phyloP scores from a whole-genome alignment of 352 stramenopile genomes.

The Phytophthora cajani region DNA sequence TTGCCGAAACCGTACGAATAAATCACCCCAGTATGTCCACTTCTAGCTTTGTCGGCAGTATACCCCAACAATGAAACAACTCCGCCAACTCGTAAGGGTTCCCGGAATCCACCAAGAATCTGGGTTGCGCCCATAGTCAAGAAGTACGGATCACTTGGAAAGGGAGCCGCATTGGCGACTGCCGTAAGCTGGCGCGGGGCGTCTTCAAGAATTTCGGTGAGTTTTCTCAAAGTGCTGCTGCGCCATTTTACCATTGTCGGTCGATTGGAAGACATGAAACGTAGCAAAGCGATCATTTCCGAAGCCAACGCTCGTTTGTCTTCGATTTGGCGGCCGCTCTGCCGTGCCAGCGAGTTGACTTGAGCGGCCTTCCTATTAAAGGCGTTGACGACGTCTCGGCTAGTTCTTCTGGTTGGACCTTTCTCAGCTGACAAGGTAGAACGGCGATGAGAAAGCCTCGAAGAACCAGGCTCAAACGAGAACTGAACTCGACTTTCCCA shows the following conservation, averaged over 20 bases:
- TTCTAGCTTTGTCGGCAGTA: conserved; percentile 20
- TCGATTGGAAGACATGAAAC: conserved; percentile 28
- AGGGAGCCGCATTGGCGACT: neutral
- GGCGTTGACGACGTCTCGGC: conserved; percentile 42
- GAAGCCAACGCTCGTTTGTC: conserved; percentile 42
- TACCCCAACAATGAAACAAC: conserved; percentile 36
- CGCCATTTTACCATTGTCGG: conserved; percentile 33
- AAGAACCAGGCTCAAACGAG: conserved; percentile 54
- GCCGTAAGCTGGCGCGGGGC: conserved; percentile 27
- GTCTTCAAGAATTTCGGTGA: conserved; percentile 36
- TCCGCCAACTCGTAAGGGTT: conserved; percentile 48
- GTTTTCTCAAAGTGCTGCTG: conserved; percentile 30
- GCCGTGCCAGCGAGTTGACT: conserved; percentile 15
- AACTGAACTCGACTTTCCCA: conserved; percentile 55
- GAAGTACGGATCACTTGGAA: conserved; percentile 34
- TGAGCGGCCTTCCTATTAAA: conserved; percentile 47
- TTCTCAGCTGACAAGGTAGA: conserved; percentile 37
- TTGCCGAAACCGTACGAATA: conserved; percentile 53
- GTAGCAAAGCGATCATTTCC: conserved; percentile 46
- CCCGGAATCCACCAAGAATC: conserved; percentile 57
- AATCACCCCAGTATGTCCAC: conserved; percentile 32
- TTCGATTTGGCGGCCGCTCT: conserved; percentile 19
- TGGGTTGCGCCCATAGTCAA: conserved; percentile 46
- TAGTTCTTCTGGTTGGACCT: conserved; percentile 35
- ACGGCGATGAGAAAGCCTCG: conserved; percentile 47